A percentile compares a stretch with the other conserved stretches of the same genome.
Conservation (phyloP, 2,329 filamentous ascomycete genomes). For the Periconia macrospinosa region DNA sequence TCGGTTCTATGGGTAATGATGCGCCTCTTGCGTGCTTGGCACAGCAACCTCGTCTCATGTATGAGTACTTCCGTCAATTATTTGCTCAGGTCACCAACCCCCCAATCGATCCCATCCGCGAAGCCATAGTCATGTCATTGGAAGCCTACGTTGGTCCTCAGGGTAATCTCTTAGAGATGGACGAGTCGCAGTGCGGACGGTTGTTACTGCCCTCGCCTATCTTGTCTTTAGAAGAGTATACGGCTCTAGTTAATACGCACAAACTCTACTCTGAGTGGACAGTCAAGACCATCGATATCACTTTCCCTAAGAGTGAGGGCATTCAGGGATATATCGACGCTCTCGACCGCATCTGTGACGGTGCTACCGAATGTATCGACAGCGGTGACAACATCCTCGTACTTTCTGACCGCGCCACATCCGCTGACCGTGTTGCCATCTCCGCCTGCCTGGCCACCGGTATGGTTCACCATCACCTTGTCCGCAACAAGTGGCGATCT, state of each 20-base stretch:
- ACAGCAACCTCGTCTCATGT: slow-evolving; percentile 83
- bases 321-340: slow-evolving; percentile 82
- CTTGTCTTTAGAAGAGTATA: slow-evolving; percentile 87
- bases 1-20: slow-evolving; percentile 98
- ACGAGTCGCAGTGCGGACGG: slow-evolving; percentile 82
- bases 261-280: slow-evolving; percentile 77
- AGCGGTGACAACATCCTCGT: slow-evolving; percentile 83
- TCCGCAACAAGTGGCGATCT: slow-evolving; percentile 94
- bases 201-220: slow-evolving; percentile 86
- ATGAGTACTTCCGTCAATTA: slow-evolving; percentile 96
- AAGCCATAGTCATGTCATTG: slow-evolving; percentile 97
- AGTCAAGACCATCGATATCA: slow-evolving; percentile 87
- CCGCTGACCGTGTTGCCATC: slow-evolving; percentile 78
- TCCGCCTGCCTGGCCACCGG: slow-evolving; percentile 86
- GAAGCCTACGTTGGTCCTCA: slow-evolving; percentile 96
- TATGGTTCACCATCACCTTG: slow-evolving; percentile 93
- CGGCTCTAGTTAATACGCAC: slow-evolving; percentile 77
- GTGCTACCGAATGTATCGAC: slow-evolving; percentile 81
- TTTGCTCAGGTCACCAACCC: slow-evolving; percentile 98
- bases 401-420: slow-evolving; percentile 85
- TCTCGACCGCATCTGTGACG: slow-evolving; percentile 84
- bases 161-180: slow-evolving; percentile 93
- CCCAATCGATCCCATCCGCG: slow-evolving; percentile 93
- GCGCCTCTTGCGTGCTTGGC: slow-evolving; percentile 88
- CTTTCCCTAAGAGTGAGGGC: slow-evolving; percentile 85